A percentile compares a stretch with the other conserved stretches of the same genome.
Conservation (phyloP, 2,329 filamentous ascomycete genomes). For the Fusarium anthophilum region DNA sequence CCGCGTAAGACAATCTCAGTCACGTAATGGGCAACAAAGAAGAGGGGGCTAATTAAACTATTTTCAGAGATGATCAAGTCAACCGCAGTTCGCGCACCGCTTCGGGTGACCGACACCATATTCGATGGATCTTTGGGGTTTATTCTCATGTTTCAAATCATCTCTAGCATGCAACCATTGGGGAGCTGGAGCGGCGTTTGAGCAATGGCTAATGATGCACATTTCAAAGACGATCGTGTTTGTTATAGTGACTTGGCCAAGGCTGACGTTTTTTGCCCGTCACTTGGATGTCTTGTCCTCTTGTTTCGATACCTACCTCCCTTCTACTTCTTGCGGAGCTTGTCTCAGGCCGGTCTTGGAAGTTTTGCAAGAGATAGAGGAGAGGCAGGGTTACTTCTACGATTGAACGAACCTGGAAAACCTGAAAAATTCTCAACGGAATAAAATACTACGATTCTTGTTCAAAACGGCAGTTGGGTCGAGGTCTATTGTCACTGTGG, state of each 20-base stretch:
- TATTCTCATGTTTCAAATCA: constrained; percentile 32
- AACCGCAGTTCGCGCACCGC: constrained; percentile 10
- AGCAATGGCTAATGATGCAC: constrained; percentile 28
- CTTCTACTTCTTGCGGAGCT: constrained; percentile 29
- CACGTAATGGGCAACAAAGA: constrained; percentile 22
- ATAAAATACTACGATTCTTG: constrained; percentile 30
- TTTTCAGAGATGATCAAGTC: constrained; percentile 43
- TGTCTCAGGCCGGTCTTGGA: constrained; percentile 42
- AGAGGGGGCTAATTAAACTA: constrained; percentile 37
- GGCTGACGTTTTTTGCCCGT: constrained; percentile 17
- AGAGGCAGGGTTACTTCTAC: constrained; percentile 36
- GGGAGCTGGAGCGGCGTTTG: constrained; percentile 35
- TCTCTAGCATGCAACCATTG: constrained; percentile 34
- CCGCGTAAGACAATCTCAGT: constrained; percentile 58
- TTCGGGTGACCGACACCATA: constrained; percentile 16
- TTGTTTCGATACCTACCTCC: constrained; percentile 33
- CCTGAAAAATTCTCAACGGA: constrained; percentile 28
- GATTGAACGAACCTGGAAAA: constrained; percentile 39
- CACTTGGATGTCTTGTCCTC: constrained; percentile 36
- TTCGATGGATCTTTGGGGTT: constrained; percentile 32
- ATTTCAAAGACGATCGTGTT: constrained; percentile 23
- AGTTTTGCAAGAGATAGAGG: constrained; percentile 34
- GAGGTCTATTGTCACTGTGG: constrained; percentile 27
- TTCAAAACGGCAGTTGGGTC: constrained; percentile 20
- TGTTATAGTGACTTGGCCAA: constrained; percentile 24